Conservation (phyloP, 345 rosid species). For the Linum usitatissimum region DNA sequence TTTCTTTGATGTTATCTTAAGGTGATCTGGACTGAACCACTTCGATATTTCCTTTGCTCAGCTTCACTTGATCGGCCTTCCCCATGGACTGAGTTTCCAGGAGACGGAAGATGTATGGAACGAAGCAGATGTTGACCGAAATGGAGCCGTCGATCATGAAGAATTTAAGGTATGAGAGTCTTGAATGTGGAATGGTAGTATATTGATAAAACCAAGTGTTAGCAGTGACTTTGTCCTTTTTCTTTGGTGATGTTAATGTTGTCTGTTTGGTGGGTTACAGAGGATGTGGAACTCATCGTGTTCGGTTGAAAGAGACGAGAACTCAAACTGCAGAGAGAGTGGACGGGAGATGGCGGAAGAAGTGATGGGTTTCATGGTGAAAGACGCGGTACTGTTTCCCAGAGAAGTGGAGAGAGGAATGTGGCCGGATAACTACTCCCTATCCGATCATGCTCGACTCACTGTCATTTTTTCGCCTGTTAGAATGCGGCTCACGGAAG, state of each 20-base stretch:
- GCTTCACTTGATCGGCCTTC: conserved; percentile 68
- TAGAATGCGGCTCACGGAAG: conserved; percentile 26
- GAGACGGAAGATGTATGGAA: conserved; percentile 72
- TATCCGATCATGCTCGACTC: conserved; percentile 86
- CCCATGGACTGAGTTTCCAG: conserved; percentile 57
- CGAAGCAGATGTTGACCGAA: conserved; percentile 76
- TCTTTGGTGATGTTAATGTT: conserved; percentile 6
- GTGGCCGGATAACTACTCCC: conserved; percentile 82
- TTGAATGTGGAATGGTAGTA: background rate
- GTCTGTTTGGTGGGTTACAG: conserved; percentile 32
- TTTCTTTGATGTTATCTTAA: conserved; percentile 1
- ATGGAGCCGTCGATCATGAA: conserved; percentile 54
- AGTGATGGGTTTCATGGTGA: conserved; percentile 59
- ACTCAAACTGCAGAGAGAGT: conserved; percentile 11
- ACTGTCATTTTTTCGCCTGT: conserved; percentile 75
- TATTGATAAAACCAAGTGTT: background rate
- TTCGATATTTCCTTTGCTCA: conserved; percentile 19
- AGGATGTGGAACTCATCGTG: conserved; percentile 63
- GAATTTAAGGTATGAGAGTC: conserved; percentile 64
- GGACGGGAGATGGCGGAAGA: conserved; percentile 35
- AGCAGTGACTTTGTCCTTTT: background rate
- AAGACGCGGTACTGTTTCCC: conserved; percentile 72
- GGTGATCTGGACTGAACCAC: background rate
- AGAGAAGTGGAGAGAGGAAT: conserved; percentile 78
- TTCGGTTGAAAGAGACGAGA: conserved; percentile 43